Base-by-base conservation (phyloP, 352 stramenopile species). In the Pythium guiyangense region DNA sequence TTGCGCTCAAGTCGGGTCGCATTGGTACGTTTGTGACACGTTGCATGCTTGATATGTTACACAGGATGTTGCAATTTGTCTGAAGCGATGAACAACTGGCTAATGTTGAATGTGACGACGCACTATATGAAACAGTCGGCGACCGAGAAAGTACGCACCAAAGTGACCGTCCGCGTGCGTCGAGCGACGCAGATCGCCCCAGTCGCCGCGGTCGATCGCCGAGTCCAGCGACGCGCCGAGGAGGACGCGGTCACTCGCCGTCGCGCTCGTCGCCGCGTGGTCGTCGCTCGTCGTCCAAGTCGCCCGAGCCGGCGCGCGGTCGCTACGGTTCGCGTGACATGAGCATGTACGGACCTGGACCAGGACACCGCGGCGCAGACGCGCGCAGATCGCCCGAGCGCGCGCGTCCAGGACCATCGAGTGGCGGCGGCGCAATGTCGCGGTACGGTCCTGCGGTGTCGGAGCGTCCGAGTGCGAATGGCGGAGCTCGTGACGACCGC, bases 1-100 rank as follows among this genome's bases (percentile, higher is more conserved):
- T 86, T 61, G 67, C 73, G 52, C 53, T 86, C 22, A 86, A 81
- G 60, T 83, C 75, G 5, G 75, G 75, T 56, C 67, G 75, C n/a
- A n/a, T 59, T 72, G 35, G 74, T 54, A 54, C 49, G 70, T 82
- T 35, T 29, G 44, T 31, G 25, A 27, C 26, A 72, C 71, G 64
- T 69, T 62, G 50, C 63, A 34, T 18, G 50, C 63, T 26, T 18
- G 27, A 22, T 46, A 11, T 26, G 22, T 6, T 1, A 22, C 15
- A 20, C 39, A 20, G 39, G 14, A 2, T 20, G 18, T 45, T 37
- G 31, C 31, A 37, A 37, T 37, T 10, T 37, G 8, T 12, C 31
- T 2, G 5, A 37, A 2, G 5, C 12, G 31, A 37, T 37, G 31
- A 10, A 8, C 1, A 10, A 37, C 31, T 37, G 6, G 31, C 31